Evolutionary conservation across 2,329 filamentous ascomycete species (phyloP).

Genomic region (Sclerotinia minor): DNA sequence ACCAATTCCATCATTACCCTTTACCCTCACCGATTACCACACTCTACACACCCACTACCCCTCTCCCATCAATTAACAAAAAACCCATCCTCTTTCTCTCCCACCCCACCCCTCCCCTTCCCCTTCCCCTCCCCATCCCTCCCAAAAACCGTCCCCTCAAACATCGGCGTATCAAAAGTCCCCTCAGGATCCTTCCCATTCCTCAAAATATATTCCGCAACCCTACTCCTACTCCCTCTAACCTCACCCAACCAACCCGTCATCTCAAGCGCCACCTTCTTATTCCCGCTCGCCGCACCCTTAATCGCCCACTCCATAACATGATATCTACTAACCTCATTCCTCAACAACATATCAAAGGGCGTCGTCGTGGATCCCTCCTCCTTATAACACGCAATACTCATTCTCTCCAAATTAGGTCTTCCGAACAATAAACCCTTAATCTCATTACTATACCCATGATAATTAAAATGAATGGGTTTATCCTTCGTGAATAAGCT

Average conservation of each 20-base stretch:
- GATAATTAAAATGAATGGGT: constrained; percentile 65
- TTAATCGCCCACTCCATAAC: constrained; percentile 56
- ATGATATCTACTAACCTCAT: constrained; percentile 60
- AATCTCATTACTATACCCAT: constrained; percentile 62
- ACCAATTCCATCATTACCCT: not conserved
- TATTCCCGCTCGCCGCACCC: constrained; percentile 50
- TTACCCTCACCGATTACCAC: too few species aligned
- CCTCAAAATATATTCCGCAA: constrained; percentile 53
- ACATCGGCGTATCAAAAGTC: constrained; percentile 52
- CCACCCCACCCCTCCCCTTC: constrained; percentile 20
- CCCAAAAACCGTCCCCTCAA: constrained; percentile 41
- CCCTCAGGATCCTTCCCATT: constrained; percentile 55
- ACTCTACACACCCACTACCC: too few species aligned
- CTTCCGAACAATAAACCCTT: constrained; percentile 62
- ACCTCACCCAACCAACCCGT: constrained; percentile 52
- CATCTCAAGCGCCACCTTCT: constrained; percentile 48
- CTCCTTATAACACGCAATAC: constrained; percentile 60
- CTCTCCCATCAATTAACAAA: constrained; percentile 35
- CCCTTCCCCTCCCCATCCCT: constrained; percentile 4
- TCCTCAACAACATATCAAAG: constrained; percentile 69
- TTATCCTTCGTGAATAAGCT: constrained; percentile 58
- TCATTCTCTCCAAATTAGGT: constrained; percentile 52
- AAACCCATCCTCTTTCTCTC: constrained; percentile 38
- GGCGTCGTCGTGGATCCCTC: constrained; percentile 68
- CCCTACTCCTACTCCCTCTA: constrained; percentile 49